Evolutionary conservation across 345 rosid species (phyloP).

Genomic region (Pelargonium nanum): DNA sequence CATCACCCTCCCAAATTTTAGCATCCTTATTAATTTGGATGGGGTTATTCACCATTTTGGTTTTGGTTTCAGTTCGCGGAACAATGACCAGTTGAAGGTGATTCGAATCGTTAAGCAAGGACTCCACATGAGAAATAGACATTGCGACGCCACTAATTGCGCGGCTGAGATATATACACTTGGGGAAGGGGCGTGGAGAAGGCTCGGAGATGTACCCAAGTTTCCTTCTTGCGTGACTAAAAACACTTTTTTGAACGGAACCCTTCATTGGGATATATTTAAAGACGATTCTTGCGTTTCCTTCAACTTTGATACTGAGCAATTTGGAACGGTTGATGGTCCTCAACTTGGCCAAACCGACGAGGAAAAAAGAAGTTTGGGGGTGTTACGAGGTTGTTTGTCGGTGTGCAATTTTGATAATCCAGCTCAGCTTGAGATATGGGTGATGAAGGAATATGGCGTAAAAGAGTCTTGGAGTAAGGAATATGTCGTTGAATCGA

Average conservation of each 20-base stretch:
- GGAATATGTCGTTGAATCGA: constrained; percentile 1
- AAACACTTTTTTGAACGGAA: constrained; percentile 14
- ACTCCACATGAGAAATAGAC: too few species aligned
- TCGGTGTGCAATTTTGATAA: constrained; percentile 8
- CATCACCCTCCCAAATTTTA: constrained; percentile 9
- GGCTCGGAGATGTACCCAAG: constrained; percentile 5
- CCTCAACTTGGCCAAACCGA: constrained; percentile 9
- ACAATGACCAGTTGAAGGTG: constrained; percentile 15
- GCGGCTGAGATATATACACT: constrained; percentile 8
- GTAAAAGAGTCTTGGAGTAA: constrained; percentile 14
- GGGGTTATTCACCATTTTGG: constrained; percentile 3
- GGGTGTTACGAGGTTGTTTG: constrained; percentile 13
- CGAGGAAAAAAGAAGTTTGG: constrained; percentile 4
- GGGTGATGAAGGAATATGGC: constrained; percentile 18
- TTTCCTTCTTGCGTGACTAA: background rate
- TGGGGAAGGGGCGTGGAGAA: constrained; percentile 10
- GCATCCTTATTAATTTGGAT: background rate
- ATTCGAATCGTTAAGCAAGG: background rate
- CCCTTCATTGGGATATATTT: constrained; percentile 16
- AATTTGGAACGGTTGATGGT: constrained; percentile 1
- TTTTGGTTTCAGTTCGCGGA: constrained; percentile 5
- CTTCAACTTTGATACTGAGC: constrained; percentile 14
- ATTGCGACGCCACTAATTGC: background rate
- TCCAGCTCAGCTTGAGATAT: background rate
- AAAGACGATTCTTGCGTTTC: constrained; percentile 4